phyloP scores from a whole-genome alignment of 1,139 yeast genomes.

The Sugiyamaella xylanicola region DNA sequence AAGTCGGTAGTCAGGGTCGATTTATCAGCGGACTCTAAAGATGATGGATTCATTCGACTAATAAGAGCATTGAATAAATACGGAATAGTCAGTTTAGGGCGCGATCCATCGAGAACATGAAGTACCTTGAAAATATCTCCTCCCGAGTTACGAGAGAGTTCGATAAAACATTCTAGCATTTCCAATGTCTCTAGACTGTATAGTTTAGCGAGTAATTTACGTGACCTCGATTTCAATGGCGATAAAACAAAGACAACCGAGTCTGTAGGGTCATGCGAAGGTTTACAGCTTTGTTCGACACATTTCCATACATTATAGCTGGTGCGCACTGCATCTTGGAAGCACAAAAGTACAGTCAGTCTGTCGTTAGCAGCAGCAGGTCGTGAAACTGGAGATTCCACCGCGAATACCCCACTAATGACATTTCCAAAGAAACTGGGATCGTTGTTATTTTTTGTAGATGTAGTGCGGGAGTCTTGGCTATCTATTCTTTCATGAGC shows the following conservation, averaged over 20 bases:
- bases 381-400: constrained; percentile 66
- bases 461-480: constrained; percentile 31
- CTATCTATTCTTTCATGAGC: constrained; percentile 58
- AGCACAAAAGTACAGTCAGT: constrained; percentile 59
- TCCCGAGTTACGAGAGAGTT: constrained; percentile 30
- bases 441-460: constrained; percentile 21
- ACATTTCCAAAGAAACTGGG: constrained; percentile 65
- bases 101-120: constrained; percentile 82
- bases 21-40: constrained; percentile 39
- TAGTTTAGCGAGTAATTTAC: constrained; percentile 67
- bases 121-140: constrained; percentile 53
- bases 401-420: constrained; percentile 82
- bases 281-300: constrained; percentile 55
- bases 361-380: constrained; percentile 55
- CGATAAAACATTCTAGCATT: constrained; percentile 65
- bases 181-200: constrained; percentile 73
- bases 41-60: constrained; percentile 46
- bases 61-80: constrained; percentile 59
- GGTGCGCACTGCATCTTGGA: constrained; percentile 59
- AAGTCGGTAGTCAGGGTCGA: constrained; percentile 52
- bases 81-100: constrained; percentile 76
- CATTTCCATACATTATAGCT: constrained; percentile 72
- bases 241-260: constrained; percentile 20
- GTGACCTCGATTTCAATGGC: constrained; percentile 65
- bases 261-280: constrained; percentile 17